A percentile compares a stretch with the other conserved stretches of the same genome.
phyloP scores from a whole-genome alignment of 2,329 filamentous ascomycete genomes.

The Camptophora hylomeconis region DNA sequence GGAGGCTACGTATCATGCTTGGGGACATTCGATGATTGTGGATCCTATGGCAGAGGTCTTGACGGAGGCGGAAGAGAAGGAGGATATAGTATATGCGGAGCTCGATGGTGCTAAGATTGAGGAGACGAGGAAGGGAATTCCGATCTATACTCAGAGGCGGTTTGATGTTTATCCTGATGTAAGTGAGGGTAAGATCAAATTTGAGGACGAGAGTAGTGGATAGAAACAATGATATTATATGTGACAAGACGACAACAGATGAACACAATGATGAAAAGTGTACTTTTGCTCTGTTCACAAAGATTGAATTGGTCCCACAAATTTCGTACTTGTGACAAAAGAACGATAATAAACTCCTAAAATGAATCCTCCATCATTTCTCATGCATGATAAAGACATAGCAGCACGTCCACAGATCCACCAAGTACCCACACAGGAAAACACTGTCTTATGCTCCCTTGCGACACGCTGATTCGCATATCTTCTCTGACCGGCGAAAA shows the following conservation, averaged over 20 bases:
- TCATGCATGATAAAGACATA: too few relatives aligned
- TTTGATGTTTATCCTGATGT: constrained; percentile 96
- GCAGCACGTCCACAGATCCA: too few relatives aligned
- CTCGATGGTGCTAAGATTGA: constrained; percentile 56
- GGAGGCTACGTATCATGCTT: constrained; percentile 69
- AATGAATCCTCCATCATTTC: too few relatives aligned
- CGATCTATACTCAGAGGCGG: constrained; percentile 67
- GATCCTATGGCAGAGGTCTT: constrained; percentile 81
- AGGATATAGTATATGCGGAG: constrained; percentile 63
- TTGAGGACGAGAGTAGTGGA: constrained; percentile 22
- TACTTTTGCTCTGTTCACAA: too few relatives aligned
- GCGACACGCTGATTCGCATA: too few relatives aligned
- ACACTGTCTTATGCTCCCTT: too few relatives aligned
- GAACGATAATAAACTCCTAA: too few relatives aligned
- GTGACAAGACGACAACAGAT: too few relatives aligned
- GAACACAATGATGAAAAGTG: constrained; percentile 1
- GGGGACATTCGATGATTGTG: constrained; percentile 78
- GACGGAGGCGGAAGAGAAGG: constrained; percentile 62
- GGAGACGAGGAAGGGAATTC: constrained; percentile 69
- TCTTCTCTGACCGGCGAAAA: too few relatives aligned
- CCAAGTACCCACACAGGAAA: too few relatives aligned
- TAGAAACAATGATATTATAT: background rate
- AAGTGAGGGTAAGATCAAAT: constrained; percentile 42
- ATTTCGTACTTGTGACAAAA: too few relatives aligned
- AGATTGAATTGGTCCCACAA: too few relatives aligned